phyloP scores from a whole-genome alignment of 768 basidiomycete genomes.

The Cubamyces lactineus region DNA sequence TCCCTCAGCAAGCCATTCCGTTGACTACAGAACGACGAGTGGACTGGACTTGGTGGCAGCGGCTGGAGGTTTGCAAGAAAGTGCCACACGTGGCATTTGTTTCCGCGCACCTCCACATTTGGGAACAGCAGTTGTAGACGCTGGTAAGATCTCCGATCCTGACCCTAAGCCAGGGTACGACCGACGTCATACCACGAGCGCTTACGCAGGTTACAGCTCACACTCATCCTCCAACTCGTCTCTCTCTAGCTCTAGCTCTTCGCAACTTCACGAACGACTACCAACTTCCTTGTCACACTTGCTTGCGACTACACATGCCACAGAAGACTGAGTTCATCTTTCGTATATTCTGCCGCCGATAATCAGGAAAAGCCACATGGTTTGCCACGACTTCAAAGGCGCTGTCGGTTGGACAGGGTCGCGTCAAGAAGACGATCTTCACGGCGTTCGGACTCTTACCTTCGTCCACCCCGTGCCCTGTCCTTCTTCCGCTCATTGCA shows the following conservation, averaged over 20 bases:
- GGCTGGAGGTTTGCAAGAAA: too few species aligned
- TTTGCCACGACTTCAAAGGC: too few species aligned
- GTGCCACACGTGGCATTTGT: conserved; percentile 20
- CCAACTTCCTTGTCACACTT: not conserved
- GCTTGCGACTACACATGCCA: not conserved
- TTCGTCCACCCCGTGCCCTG: not conserved
- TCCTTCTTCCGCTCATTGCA: not conserved
- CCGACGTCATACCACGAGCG: conserved; percentile 8
- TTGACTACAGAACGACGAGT: too few species aligned
- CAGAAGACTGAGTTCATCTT: not conserved
- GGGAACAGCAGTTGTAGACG: not conserved
- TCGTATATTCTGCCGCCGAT: too few species aligned
- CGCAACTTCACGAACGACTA: too few species aligned
- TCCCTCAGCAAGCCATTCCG: too few species aligned
- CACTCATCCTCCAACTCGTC: not conserved
- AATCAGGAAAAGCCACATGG: too few species aligned
- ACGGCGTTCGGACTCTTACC: conserved; percentile 11
- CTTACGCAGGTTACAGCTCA: not conserved
- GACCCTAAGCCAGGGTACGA: not conserved
- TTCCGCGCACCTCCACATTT: conserved; percentile 3
- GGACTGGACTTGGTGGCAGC: too few species aligned
- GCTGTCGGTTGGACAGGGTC: too few species aligned
- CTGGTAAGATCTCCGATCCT: conserved; percentile 1
- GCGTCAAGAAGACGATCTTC: not conserved
- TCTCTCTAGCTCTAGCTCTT: too few species aligned